phyloP scores from a whole-genome alignment of 2,329 filamentous ascomycete species.

The Microthyrium microscopicum region DNA sequence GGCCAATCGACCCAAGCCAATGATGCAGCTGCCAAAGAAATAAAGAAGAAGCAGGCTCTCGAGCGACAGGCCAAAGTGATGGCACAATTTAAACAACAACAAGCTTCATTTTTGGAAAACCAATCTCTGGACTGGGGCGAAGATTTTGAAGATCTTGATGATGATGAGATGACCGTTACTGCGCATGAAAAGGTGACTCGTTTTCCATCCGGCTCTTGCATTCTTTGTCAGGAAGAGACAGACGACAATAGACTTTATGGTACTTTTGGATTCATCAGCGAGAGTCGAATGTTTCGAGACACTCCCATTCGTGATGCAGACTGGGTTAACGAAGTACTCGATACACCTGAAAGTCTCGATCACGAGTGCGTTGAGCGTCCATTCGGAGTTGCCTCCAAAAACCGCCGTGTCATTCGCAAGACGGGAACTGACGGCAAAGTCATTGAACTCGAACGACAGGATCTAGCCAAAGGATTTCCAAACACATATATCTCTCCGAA shows the following conservation, averaged over 20 bases:
- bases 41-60: slow-evolving; percentile 78
- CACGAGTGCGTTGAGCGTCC: slow-evolving; percentile 69
- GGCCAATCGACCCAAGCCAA: slow-evolving; percentile 25
- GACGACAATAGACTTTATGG: slow-evolving; percentile 80
- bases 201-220: slow-evolving; percentile 85
- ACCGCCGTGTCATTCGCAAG: slow-evolving; percentile 61
- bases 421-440: slow-evolving; percentile 54
- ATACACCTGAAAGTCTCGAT: slow-evolving; percentile 69
- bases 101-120: slow-evolving; percentile 83
- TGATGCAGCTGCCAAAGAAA: slow-evolving; percentile 45
- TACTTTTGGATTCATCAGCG: slow-evolving; percentile 76
- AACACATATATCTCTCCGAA: slow-evolving; percentile 35
- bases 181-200: slow-evolving; percentile 65
- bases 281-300: slow-evolving; percentile 73
- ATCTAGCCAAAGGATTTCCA: slow-evolving; percentile 79
- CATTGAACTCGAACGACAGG: slow-evolving; percentile 59
- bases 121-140: slow-evolving; percentile 82
- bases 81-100: slow-evolving; percentile 96
- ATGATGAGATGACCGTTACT: slow-evolving; percentile 43
- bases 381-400: slow-evolving; percentile 81
- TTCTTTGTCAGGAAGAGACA: slow-evolving; percentile 90
- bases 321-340: slow-evolving; percentile 66
- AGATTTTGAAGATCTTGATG: slow-evolving; percentile 58
- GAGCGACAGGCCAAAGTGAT: slow-evolving; percentile 87
- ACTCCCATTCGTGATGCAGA: slow-evolving; percentile 70